Conservation (phyloP, 2,329 filamentous ascomycete species). For the Arthrobotrys conoides region DNA sequence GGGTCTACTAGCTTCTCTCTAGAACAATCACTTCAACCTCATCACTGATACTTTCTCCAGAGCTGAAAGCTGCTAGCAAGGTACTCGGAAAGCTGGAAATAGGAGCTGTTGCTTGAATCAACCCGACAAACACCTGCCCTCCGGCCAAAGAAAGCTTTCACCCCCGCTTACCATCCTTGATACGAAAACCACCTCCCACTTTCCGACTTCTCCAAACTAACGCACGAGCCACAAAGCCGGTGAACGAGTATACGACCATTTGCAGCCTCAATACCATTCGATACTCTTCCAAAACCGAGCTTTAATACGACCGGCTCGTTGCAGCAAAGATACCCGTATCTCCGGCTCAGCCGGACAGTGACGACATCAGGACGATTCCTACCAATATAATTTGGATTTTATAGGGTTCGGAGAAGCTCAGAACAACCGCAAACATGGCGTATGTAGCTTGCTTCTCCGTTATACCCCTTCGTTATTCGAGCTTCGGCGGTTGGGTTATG, state of each 20-base stretch:
- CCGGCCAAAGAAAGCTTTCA: slow-evolving; percentile 40
- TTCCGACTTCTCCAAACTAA: slow-evolving; percentile 24
- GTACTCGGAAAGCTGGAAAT: slow-evolving; percentile 7
- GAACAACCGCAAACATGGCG: slow-evolving; percentile 55
- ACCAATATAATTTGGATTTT: neutral
- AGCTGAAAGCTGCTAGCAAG: slow-evolving; percentile 10
- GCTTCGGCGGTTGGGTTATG: neutral
- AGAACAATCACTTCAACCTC: slow-evolving; percentile 11
- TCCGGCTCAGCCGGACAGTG: slow-evolving; percentile 24
- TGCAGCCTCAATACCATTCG: neutral
- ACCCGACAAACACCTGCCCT: slow-evolving; percentile 45
- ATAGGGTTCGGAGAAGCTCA: slow-evolving; percentile 43
- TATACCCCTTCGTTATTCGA: neutral
- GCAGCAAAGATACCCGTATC: slow-evolving; percentile 18
- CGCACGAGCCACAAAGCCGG: slow-evolving; percentile 18
- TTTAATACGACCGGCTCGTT: slow-evolving; percentile 1
- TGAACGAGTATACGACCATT: slow-evolving; percentile 14
- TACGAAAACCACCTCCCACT: slow-evolving; percentile 23
- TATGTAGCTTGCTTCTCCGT: slow-evolving; percentile 30
- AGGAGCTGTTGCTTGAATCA: slow-evolving; percentile 40
- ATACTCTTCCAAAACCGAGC: neutral
- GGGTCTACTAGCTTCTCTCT: slow-evolving; percentile 6
- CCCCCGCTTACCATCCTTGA: slow-evolving; percentile 46
- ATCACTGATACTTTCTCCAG: slow-evolving; percentile 14
- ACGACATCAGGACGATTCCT: slow-evolving; percentile 12